Base-by-base conservation (phyloP, 352 stramenopile species). In the Pythium rishiriense region DNA sequence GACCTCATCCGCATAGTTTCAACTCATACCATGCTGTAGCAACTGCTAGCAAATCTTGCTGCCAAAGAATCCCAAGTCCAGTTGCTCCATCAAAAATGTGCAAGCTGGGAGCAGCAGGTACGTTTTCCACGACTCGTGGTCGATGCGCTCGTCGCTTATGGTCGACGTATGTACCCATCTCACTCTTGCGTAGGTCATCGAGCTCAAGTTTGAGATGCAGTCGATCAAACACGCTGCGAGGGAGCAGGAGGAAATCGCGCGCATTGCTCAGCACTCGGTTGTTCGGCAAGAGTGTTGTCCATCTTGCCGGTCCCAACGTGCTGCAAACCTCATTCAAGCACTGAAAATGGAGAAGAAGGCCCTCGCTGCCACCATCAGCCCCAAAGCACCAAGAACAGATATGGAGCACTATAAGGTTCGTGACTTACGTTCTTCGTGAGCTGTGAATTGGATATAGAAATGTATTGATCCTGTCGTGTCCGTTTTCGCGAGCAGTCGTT, bases 181-280 rank as follows among this genome's bases (percentile, higher is more conserved):
- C 26, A 22, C 35, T 7, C 45, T 0, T 4, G 39, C 55, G 4
- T 37, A 83, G 69, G 71, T 84, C 0, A 81, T 84, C 15, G 65
- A 80, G 26, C 51, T 84, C 17, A 84, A 84, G 43, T 84, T 84
- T 61, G 76, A 84, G 58, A 37, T 84, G 4, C 73, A 84, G 47
- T 76, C 68, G 4, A 14, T 82, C 26, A 74, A 74, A 45, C 65
- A 81, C 56, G 39, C 58, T 15, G 35, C 55, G 9, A 71, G 72
- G 47, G 73, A 81, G 41, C 65, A 68, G 46, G 63, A 68, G 7
- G 75, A 79, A 29, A 56, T 69, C 17, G 42, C 61, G 19, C 63
- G 61, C 14, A 45, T 63, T 19, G 66, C 61, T 0, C 66, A 73
- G 42, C 60, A 69, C 45, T 66, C 60, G 22, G 49, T 73, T 29